Percentiles rank a stretch among this genome's conserved stretches.
phyloP scores from a whole-genome alignment of 2,329 filamentous ascomycete genomes.

The Cercospora sp. region DNA sequence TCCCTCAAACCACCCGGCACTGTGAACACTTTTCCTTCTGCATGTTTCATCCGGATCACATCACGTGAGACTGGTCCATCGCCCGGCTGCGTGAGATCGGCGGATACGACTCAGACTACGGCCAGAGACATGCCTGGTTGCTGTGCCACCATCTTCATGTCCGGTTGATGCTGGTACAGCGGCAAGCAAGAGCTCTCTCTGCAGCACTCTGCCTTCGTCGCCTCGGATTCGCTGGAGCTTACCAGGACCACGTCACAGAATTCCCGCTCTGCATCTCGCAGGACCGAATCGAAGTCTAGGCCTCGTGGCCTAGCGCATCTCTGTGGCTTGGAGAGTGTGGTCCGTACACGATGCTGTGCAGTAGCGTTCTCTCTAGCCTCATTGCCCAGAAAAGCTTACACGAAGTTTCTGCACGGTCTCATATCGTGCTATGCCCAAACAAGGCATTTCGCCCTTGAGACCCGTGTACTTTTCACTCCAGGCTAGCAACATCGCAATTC shows the following conservation, averaged over 20 bases:
- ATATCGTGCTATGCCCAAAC: constrained; percentile 12
- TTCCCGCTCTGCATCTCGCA: constrained; percentile 10
- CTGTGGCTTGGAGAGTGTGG: constrained; percentile 15
- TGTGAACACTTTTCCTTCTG: constrained; percentile 7
- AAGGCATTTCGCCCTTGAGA: constrained; percentile 11
- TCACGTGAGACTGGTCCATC: constrained; percentile 6
- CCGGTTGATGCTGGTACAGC: constrained; percentile 11
- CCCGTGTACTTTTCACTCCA: constrained; percentile 10
- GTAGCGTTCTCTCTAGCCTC: constrained; percentile 16
- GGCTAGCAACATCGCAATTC: constrained; percentile 12
- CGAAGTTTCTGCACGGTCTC: constrained; percentile 16
- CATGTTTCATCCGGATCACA: constrained; percentile 1
- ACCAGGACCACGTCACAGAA: constrained; percentile 25
- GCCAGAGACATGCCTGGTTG: constrained; percentile 18
- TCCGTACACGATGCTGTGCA: constrained; percentile 28
- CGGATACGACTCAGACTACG: constrained; percentile 10
- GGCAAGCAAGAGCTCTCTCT: constrained; percentile 18
- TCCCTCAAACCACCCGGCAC: constrained; percentile 9
- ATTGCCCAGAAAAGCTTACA: constrained; percentile 14
- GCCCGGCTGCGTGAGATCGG: constrained; percentile 9
- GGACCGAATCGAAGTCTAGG: constrained; percentile 21
- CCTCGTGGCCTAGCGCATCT: constrained; percentile 26
- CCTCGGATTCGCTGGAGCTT: constrained; percentile 13
- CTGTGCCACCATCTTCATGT: constrained; percentile 23
- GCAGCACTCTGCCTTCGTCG: constrained; percentile 13